These are phyloP conservation scores for Inga leiocalycina DNA, from an alignment of 306 rosid genomes.

Conservation along the genomic window DNA sequence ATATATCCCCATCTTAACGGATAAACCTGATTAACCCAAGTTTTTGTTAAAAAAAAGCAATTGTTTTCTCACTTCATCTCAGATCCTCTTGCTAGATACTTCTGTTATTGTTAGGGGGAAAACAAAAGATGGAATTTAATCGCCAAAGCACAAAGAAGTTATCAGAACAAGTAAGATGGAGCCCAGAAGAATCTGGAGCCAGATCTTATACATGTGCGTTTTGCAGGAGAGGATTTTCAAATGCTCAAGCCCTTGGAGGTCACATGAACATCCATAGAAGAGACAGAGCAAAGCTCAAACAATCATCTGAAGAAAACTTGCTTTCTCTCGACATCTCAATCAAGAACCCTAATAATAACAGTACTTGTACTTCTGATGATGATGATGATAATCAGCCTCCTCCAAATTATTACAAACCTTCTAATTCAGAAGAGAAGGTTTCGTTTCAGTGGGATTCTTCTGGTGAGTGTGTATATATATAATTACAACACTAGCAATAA, in stretches of 20 bases:
- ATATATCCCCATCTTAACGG: constrained; percentile 25
- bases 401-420: neutral
- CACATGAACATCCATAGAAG: constrained; percentile 84
- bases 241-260: constrained; percentile 87
- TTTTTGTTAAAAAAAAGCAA: neutral
- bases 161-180: constrained; percentile 28
- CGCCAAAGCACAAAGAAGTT: constrained; percentile 36
- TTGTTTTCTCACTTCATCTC: neutral
- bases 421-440: constrained; percentile 34
- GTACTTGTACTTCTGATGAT: neutral
- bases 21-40: constrained; percentile 34
- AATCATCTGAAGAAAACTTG: constrained; percentile 52
- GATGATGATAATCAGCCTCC: constrained; percentile 8
- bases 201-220: constrained; percentile 62
- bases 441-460: constrained; percentile 14
- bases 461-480: constrained; percentile 14
- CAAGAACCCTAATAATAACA: neutral
- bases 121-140: constrained; percentile 38
- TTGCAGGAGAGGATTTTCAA: constrained; percentile 73
- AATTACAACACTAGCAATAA: neutral
- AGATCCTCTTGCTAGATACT: constrained; percentile 21
- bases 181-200: neutral
- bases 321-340: constrained; percentile 41
- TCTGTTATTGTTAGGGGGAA: neutral
- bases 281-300: constrained; percentile 69